Evolutionary conservation across 73 alveolate genomes (phyloP), one percentile per base, ranked within the genome.

Genomic region (Vitrella brassicaformis): DNA sequence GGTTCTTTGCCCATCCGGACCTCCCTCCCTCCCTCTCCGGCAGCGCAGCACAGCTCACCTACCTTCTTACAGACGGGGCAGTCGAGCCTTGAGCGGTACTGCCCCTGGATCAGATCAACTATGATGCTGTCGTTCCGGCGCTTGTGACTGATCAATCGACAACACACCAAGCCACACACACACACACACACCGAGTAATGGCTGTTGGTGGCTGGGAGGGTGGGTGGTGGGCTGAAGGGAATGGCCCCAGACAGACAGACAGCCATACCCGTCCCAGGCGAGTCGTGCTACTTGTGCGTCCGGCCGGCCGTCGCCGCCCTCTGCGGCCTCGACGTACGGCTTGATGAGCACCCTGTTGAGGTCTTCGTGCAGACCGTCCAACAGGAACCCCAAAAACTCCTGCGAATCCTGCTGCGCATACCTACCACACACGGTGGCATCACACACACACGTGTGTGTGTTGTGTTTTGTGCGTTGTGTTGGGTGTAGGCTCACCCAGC

Each of bases 91-190:
- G 90, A 86, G 81, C 88, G 88, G 80, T 80, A 88, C 74, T 88
- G 92, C 19, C 97, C 97, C 69, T 87, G 88, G 88, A 91, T 85
- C 47, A 91, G 80, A 79, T 91, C 97, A 28, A 88, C 91, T 32
- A 91, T 85, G 39, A 91, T 88, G 45, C 91, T 80, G 71, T 88
- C 85, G 81, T 91, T 91, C 73, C 97, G 81, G 78, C 70, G 74
- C 45, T 81, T 46, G 74, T 88, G 88, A 26, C 80, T 83, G 10
- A 68, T 70, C 95, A 94, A 88, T 26, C 80, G 72, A 4, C 4
- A 4, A 39, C 56, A 39, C 56, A 39, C 56, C 4, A 4, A 39
- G 22, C 4, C 56, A 39, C 56, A 39, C 56, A 39, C 56, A 39
- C 56, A 39, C 56, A 39, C 56, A 39, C 56, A 39, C 56, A 39